Percentiles rank a stretch among this genome's conserved stretches.
Conservation (phyloP, 169 alveolate species). For the Eimeria maxima region DNA sequence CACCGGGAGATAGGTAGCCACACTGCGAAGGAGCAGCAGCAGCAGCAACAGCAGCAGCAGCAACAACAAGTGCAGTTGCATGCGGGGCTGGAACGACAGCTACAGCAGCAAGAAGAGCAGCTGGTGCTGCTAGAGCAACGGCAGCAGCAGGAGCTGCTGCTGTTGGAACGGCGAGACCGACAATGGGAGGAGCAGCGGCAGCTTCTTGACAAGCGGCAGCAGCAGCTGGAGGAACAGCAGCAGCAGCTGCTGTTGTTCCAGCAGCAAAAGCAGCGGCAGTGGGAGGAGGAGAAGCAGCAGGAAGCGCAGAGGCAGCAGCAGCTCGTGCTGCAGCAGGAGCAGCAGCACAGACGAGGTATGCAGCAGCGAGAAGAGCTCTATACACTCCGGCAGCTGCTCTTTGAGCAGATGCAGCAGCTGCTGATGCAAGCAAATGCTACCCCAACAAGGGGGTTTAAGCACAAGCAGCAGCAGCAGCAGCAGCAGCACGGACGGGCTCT, state of each 20-base stretch:
- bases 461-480: neutral
- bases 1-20: neutral
- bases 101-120: slow-evolving; percentile 32
- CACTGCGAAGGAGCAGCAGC: neutral
- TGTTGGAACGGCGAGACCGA: neutral
- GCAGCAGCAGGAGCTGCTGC: slow-evolving; percentile 38
- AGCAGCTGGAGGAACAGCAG: neutral
- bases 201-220: neutral
- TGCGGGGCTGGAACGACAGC: neutral
- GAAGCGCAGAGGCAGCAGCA: neutral
- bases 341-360: no score
- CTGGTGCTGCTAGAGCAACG: neutral
- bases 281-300: neutral
- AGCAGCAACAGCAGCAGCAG: slow-evolving; percentile 39
- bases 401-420: no score
- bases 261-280: neutral
- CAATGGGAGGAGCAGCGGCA: neutral
- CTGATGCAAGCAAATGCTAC: neutral
- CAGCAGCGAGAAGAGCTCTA: no score
- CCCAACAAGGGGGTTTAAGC: neutral
- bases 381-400: no score
- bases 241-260: neutral
- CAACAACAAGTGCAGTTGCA: neutral
- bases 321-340: no score
- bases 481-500: no score